Conservation (phyloP, 176 grass and related monocot species). For the Musa acuminata region DNA sequence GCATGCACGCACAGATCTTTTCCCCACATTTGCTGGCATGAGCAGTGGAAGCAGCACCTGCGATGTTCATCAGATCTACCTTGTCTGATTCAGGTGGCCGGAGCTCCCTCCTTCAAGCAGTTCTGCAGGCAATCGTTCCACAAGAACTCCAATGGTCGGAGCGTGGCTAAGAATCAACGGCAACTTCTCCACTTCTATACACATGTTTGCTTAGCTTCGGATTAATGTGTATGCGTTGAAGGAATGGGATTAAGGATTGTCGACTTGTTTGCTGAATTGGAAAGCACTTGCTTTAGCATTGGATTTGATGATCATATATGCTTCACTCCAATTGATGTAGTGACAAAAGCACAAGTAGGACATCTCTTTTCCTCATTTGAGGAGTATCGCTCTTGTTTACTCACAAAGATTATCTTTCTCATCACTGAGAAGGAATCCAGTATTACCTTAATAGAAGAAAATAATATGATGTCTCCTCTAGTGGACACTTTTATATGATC, state of each 20-base stretch:
- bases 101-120: no score
- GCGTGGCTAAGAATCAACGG: no score
- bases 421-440: background rate
- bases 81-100: no score
- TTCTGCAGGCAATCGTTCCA: no score
- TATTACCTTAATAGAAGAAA: background rate
- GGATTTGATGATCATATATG: background rate
- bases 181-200: no score
- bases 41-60: background rate
- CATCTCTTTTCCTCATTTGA: background rate
- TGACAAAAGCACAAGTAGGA: background rate
- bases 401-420: background rate
- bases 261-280: no score
- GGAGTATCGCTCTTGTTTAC: background rate
- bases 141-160: no score
- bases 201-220: no score
- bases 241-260: background rate
- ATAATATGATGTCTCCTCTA: background rate
- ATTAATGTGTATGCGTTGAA: background rate
- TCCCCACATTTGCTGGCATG: background rate
- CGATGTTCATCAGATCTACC: no score
- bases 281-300: background rate
- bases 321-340: background rate
- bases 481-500: background rate
- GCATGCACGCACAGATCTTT: no score